Percentiles rank a stretch among this genome's conserved stretches.
Evolutionary conservation across 1,284 basidiomycete species (phyloP).

Genomic region (Stygiomarasmius scandens): DNA sequence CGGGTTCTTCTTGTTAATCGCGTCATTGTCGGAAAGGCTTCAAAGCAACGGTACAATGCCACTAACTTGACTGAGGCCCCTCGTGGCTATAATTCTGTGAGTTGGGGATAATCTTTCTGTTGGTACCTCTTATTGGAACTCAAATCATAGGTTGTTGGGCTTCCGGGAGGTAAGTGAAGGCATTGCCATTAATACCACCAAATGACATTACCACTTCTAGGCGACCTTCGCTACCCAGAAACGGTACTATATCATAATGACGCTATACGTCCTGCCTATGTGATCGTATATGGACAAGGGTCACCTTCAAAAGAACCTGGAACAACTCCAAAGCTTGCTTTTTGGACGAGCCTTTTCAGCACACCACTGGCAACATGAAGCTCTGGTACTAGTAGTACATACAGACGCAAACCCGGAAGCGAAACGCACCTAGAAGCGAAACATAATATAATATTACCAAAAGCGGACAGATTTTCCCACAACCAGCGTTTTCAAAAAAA

Average conservation of each 20-base stretch:
- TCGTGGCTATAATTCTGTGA: constrained; percentile 57
- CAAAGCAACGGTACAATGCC: constrained; percentile 48
- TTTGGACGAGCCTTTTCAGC: constrained; percentile 30
- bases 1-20: constrained; percentile 56
- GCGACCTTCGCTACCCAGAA: constrained; percentile 61
- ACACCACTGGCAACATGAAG: constrained; percentile 37
- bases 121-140: not conserved
- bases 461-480: too few species aligned
- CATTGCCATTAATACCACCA: too few species aligned
- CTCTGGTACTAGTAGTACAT: too few species aligned
- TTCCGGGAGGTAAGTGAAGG: too few species aligned
- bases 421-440: not conserved
- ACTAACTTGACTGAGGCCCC: constrained; percentile 50
- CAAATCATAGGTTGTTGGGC: constrained; percentile 42
- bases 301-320: not conserved
- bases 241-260: constrained; percentile 63
- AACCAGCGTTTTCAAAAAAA: too few species aligned
- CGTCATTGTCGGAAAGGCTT: constrained; percentile 61
- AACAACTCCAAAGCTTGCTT: not conserved
- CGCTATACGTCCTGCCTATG: constrained; percentile 59
- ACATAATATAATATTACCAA: not conserved
- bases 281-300: constrained; percentile 47
- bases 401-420: too few species aligned
- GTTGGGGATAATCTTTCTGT: constrained; percentile 16
- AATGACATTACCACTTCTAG: too few species aligned